These are phyloP conservation scores for Populus hybrid DNA, from an alignment of 441 rosid genomes.

Conservation along the genomic window DNA sequence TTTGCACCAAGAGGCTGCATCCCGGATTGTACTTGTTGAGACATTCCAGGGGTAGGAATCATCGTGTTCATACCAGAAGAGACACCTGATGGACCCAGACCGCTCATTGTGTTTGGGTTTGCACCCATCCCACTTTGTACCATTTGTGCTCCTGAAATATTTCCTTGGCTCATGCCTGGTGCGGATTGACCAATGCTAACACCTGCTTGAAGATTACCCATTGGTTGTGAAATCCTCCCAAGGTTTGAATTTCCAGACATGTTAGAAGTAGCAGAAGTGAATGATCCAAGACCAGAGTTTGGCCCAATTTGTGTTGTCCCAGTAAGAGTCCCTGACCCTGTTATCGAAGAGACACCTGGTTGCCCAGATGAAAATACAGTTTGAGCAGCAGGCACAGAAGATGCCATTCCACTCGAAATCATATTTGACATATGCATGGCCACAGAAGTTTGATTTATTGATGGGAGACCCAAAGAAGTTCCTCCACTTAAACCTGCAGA, in stretches of 20 bases:
- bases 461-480: conserved; percentile 65
- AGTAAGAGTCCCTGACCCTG: conserved; percentile 63
- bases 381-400: conserved; percentile 78
- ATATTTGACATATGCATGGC: conserved; percentile 96
- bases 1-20: conserved; percentile 65
- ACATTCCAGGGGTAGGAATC: conserved; percentile 95
- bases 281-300: conserved; percentile 58
- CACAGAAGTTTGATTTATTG: conserved; percentile 81
- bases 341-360: conserved; percentile 52
- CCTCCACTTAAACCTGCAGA: conserved; percentile 92
- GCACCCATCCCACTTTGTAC: conserved; percentile 74
- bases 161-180: conserved; percentile 81
- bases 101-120: conserved; percentile 69
- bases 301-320: conserved; percentile 67
- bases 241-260: conserved; percentile 60
- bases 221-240: conserved; percentile 74
- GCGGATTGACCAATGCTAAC: conserved; percentile 47
- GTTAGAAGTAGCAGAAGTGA: conserved; percentile 58
- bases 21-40: conserved; percentile 73
- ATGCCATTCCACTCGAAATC: conserved; percentile 91
- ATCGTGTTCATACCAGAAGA: conserved; percentile 71
- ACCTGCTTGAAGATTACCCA: conserved; percentile 48
- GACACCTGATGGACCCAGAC: conserved; percentile 59
- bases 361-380: conserved; percentile 77
- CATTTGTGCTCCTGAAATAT: conserved; percentile 73